These are phyloP conservation scores for Eutrema yunnanense DNA, from an alignment of 345 rosid species.

Conservation along the genomic window DNA sequence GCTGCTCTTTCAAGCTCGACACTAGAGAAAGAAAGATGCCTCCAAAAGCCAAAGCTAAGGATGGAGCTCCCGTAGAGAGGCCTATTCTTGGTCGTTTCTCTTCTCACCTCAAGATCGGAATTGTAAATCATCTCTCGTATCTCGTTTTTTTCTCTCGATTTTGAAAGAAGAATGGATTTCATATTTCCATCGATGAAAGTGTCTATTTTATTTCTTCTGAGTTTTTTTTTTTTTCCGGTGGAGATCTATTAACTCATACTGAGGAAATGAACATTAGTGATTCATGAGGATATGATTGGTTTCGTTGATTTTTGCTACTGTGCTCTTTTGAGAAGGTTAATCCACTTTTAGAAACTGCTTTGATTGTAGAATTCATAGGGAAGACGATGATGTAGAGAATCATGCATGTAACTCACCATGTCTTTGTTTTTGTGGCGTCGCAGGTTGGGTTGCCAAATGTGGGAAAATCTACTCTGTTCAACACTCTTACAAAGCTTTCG, in stretches of 20 bases:
- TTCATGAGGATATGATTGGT: not conserved
- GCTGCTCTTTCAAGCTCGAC: slow-evolving; percentile 4
- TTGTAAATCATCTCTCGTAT: slow-evolving; percentile 42
- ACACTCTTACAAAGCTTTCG: slow-evolving; percentile 83
- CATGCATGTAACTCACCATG: not conserved
- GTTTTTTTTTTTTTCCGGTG: not conserved
- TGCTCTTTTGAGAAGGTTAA: not conserved
- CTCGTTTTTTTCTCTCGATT: not conserved
- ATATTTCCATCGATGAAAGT: not conserved
- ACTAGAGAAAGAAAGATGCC: slow-evolving; percentile 50
- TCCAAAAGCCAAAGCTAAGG: slow-evolving; percentile 88
- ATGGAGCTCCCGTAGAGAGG: slow-evolving; percentile 82
- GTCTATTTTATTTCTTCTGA: not conserved
- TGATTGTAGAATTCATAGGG: not conserved
- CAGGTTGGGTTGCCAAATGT: slow-evolving; percentile 98
- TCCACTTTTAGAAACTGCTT: not conserved
- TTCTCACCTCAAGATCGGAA: slow-evolving; percentile 98
- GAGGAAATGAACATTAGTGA: not conserved
- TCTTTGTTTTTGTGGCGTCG: not conserved
- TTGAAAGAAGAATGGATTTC: not conserved
- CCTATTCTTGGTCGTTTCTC: slow-evolving; percentile 98
- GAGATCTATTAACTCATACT: slow-evolving; percentile 3
- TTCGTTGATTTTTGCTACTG: not conserved
- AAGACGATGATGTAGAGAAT: not conserved
- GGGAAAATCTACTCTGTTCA: slow-evolving; percentile 95